phyloP scores from a whole-genome alignment of 176 grass and related monocot species.

The Puccinellia tenuiflora region DNA sequence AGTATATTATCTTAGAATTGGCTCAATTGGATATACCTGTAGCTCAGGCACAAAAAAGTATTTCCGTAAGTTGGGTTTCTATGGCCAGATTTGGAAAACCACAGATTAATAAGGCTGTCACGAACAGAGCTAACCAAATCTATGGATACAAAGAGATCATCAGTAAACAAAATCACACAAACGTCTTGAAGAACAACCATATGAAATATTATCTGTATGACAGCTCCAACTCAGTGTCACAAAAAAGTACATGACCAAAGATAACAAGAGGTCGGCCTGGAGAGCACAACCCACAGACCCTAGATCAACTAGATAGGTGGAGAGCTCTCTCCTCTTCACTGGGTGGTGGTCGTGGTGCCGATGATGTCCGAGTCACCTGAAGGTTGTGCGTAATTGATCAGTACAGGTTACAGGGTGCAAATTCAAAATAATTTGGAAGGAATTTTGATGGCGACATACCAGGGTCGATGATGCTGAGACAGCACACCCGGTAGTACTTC shows the following conservation, averaged over 20 bases:
- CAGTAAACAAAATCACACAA: slow-evolving; percentile 28
- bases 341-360: slow-evolving; percentile 48
- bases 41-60: too few relatives aligned
- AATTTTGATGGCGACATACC: slow-evolving; percentile 26
- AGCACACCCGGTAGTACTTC: slow-evolving; percentile 91
- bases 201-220: slow-evolving; percentile 14
- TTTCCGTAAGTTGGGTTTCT: too few relatives aligned
- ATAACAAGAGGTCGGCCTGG: slow-evolving; percentile 4
- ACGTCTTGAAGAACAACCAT: slow-evolving; percentile 18
- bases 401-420: neutral
- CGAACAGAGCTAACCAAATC: neutral
- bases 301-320: slow-evolving; percentile 25
- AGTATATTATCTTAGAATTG: too few relatives aligned
- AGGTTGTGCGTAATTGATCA: neutral
- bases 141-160: slow-evolving; percentile 1
- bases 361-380: slow-evolving; percentile 98
- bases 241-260: slow-evolving; percentile 14
- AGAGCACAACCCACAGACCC: neutral
- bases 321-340: slow-evolving; percentile 41
- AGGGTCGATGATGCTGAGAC: slow-evolving; percentile 90
- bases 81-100: too few relatives aligned
- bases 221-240: neutral
- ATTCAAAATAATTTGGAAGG: neutral
- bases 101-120: too few relatives aligned
- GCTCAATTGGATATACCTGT: too few relatives aligned